A percentile compares a stretch with the other conserved stretches of the same genome.
phyloP scores from a whole-genome alignment of 768 basidiomycete genomes.

The Tremella yokohamensis region DNA sequence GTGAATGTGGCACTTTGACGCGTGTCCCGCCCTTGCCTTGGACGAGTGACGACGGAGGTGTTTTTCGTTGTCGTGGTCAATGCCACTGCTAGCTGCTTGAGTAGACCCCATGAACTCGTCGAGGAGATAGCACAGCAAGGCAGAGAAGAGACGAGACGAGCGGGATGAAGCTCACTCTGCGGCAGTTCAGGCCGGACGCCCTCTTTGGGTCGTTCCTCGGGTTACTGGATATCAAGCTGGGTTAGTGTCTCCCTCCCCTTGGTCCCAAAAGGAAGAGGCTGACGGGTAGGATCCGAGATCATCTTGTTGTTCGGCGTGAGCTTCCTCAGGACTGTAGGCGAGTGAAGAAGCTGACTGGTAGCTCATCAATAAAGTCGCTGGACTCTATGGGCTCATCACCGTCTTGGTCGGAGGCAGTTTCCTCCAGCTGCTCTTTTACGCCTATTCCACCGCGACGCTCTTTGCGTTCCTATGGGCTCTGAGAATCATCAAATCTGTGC shows the following conservation, averaged over 20 bases:
- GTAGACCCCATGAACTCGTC: too few species aligned
- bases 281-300: slow-evolving; percentile 63
- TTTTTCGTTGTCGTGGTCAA: too few species aligned
- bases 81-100: too few species aligned
- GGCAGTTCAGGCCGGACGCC: slow-evolving; percentile 26
- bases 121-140: background rate
- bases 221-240: slow-evolving; percentile 87
- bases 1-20: slow-evolving; percentile 9
- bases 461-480: slow-evolving; percentile 81
- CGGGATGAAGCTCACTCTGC: slow-evolving; percentile 29
- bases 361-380: slow-evolving; percentile 89
- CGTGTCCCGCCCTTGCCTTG: background rate
- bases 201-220: slow-evolving; percentile 67
- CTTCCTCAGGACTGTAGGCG: slow-evolving; percentile 21
- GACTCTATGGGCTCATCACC: slow-evolving; percentile 92
- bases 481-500: slow-evolving; percentile 74
- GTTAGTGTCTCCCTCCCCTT: slow-evolving; percentile 33
- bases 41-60: too few species aligned
- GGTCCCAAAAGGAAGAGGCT: background rate
- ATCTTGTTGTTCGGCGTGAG: slow-evolving; percentile 83
- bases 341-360: slow-evolving; percentile 9
- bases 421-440: slow-evolving; percentile 84
- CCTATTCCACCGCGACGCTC: slow-evolving; percentile 83
- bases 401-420: slow-evolving; percentile 79
- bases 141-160: slow-evolving; percentile 1